Evolutionary conservation across 371 early-diverging fungal genomes (phyloP).

Genomic region (Rhizopus sp.): DNA sequence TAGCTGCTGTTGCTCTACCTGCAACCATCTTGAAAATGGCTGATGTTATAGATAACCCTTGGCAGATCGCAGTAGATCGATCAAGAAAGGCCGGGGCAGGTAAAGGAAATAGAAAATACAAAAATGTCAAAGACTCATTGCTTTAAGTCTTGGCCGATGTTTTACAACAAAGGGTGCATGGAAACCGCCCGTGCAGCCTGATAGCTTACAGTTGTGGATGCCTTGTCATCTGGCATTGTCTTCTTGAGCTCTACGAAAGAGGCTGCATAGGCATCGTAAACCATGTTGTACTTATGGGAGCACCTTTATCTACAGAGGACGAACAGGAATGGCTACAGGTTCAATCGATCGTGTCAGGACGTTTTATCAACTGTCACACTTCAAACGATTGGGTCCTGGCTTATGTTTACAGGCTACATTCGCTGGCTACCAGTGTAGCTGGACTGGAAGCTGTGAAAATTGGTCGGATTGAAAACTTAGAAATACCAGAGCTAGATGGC

Average conservation of each 20-base stretch:
- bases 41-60: conserved; percentile 87
- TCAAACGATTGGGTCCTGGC: conserved; percentile 89
- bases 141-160: conserved; percentile 77
- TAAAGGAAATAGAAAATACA: conserved; percentile 13
- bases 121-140: background rate
- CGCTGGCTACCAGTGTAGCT: conserved; percentile 70
- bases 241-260: conserved; percentile 78
- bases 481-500: conserved; percentile 74
- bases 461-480: conserved; percentile 75
- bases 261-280: conserved; percentile 53
- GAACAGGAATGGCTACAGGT: conserved; percentile 49
- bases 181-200: conserved; percentile 89
- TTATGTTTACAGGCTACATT: conserved; percentile 75
- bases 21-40: conserved; percentile 55
- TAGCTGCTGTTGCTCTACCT: conserved; percentile 85
- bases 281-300: conserved; percentile 65
- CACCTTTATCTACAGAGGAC: conserved; percentile 58
- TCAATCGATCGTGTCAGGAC: conserved; percentile 74
- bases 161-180: conserved; percentile 81
- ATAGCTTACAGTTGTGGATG: conserved; percentile 94
- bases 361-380: conserved; percentile 89
- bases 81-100: conserved; percentile 86
- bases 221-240: conserved; percentile 85
- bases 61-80: conserved; percentile 85
- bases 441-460: conserved; percentile 74